Evolutionary conservation across 2,329 filamentous ascomycete genomes (phyloP).

Genomic region (Penicillium sp.): DNA sequence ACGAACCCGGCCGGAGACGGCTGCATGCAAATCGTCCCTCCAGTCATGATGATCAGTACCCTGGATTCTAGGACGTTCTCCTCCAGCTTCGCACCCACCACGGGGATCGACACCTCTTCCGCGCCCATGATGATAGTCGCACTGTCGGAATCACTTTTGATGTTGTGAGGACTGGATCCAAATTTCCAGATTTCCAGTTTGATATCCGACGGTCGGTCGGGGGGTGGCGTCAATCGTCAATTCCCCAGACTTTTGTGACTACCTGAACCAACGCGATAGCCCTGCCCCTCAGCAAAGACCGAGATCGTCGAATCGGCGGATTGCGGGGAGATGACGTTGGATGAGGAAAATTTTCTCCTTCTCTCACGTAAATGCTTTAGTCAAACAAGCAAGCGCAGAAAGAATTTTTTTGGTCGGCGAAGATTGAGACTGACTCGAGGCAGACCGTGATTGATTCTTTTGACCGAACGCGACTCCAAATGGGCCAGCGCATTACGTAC

Average conservation of each 20-base stretch:
- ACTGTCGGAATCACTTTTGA: neutral
- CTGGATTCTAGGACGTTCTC: constrained; percentile 64
- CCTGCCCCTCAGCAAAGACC: constrained; percentile 5
- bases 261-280: neutral
- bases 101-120: constrained; percentile 21
- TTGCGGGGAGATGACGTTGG: constrained; percentile 16
- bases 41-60: constrained; percentile 87
- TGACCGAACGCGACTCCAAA: constrained; percentile 18
- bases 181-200: neutral
- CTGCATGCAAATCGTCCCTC: constrained; percentile 81
- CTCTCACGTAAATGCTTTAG: neutral
- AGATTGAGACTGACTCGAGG: neutral
- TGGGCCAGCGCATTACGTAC: constrained; percentile 19
- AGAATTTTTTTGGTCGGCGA: neutral
- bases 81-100: constrained; percentile 21
- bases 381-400: neutral
- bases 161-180: neutral
- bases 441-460: constrained; percentile 17
- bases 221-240: too few species aligned
- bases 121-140: constrained; percentile 19
- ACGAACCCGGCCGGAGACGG: constrained; percentile 75
- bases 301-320: constrained; percentile 6
- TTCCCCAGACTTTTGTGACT: neutral
- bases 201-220: neutral
- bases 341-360: constrained; percentile 5